Base-by-base conservation (phyloP, 1,139 yeast species). In the Arxiozyma heterogenica region DNA sequence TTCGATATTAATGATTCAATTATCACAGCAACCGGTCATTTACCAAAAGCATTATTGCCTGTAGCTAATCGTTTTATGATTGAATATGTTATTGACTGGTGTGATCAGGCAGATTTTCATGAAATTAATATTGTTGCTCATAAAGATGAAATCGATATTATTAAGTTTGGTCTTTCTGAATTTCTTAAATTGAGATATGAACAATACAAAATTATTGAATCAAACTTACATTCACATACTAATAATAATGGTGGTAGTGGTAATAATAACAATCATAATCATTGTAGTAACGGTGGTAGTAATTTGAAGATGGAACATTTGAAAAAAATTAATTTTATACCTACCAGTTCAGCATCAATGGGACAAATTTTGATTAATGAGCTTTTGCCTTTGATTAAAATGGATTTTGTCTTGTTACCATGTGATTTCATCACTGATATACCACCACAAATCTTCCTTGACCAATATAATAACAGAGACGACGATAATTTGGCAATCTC, bases 361-460 rank as follows among this genome's bases (percentile, higher is more conserved):
- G 96, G 95, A n/a, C 83, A 79, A 54, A 73, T 84, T 44, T 67
- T 90, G 53, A 63, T 63, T 52, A 74, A 76, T 38, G 74, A 80
- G 53, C 70, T 83, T 62, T 74, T 79, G 50, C 73, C 71, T 54
- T 64, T 71, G 55, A 67, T 74, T 54, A 62, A 71, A 55, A 67
- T 75, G 51, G 81, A 87, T 65, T 84, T 89, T 64, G 88, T 90
- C 22, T 70, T 93, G 45, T 72, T 94, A 57, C 97, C 98, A 4
- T 91, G 98, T 73, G 98, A 94, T 70, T 86, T 93, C 64, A 76
- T 93, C 51, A 89, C 98, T 5, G 91, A 91, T 68, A 75, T 91
- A 46, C 96, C 96, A 5, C 96, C 98, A 4, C 93, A 86, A 63
- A 85, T 85, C 23, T 75, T 94, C 47, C 82, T 91, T 53, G 96